These are phyloP conservation scores for Ceratocystis cacaofunesta DNA, from an alignment of 2,329 filamentous ascomycete genomes.

Conservation along the genomic window DNA sequence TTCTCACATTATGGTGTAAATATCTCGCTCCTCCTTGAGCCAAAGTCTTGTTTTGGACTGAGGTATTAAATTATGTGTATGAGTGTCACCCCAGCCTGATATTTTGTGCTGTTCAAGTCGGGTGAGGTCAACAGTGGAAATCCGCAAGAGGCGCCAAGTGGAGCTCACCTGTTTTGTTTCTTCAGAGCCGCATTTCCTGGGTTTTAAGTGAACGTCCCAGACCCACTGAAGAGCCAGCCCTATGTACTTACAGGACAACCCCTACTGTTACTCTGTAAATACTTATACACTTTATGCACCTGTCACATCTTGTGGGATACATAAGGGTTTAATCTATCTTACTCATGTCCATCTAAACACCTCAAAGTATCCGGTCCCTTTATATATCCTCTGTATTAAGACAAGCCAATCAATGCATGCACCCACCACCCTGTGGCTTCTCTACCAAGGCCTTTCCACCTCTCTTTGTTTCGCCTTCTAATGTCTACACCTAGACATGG, in stretches of 20 bases:
- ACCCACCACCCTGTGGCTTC: background rate
- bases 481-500: too few species aligned
- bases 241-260: too few species aligned
- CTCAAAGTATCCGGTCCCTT: background rate
- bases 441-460: background rate
- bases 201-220: background rate
- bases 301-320: too few species aligned
- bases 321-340: too few species aligned
- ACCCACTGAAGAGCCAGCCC: too few species aligned
- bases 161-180: background rate
- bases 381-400: background rate
- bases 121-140: constrained; percentile 10
- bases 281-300: background rate
- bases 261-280: too few species aligned
- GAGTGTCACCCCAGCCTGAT: background rate
- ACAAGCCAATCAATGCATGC: background rate
- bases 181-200: constrained; percentile 2
- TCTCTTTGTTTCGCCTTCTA: background rate
- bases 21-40: too few species aligned
- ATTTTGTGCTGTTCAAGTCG: background rate
- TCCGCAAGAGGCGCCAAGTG: constrained; percentile 4
- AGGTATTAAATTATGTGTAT: too few species aligned
- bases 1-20: too few species aligned
- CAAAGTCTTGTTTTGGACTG: too few species aligned
- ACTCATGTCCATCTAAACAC: too few species aligned